Base-by-base conservation (phyloP, 225 moss, liverwort and hornwort species). In the Polytrichum commune region DNA sequence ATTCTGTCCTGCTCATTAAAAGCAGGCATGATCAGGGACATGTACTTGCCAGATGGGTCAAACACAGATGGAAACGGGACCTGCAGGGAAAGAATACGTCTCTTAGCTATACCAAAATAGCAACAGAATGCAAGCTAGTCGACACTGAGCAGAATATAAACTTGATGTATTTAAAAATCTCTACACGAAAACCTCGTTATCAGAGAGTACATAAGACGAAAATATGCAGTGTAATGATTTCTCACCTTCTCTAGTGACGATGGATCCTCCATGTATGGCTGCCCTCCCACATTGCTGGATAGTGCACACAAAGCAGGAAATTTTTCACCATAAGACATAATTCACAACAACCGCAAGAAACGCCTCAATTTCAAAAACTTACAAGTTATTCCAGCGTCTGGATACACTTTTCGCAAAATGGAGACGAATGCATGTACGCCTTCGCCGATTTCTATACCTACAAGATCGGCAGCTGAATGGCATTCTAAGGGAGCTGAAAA, bases 11-110 rank as follows among this genome's bases (percentile, higher is more conserved):
- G 85, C 79, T 98, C 98, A 53, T 98, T 98, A 3, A 82, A 98
- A 55, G 98, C 93, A 60, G 98, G 98, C 78, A 98, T 90, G 24
- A 98, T 86, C 75, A 98, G 75, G 5, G 98, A 98, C 18, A 95
- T 60, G 69, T 98, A 91, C 72, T 98, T 98, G 74, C 87, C 91
- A 29, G 95, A 76, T 71, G 91, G 88, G 60, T 76, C 93, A 78
- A 89, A 98, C 62, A 93, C 69, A 7, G 98, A 98, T 26, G 98
- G 98, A 63, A 95, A 90, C 29, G 65, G 90, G 60, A 90, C 88
- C 92, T 90, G 82, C 64, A 83, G 5, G 7, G 29, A 77, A 38
- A 30, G 18, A 24, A 38, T 9, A 4, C 4, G 6, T 76, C 38
- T 20, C 27, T 54, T 8, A 63, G 26, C 16, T 46, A 54, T 38